Percentiles rank a stretch among this genome's conserved stretches.
Evolutionary conservation across 164 flowering plant genomes (phyloP).

Genomic region (Protea cynaroides): DNA sequence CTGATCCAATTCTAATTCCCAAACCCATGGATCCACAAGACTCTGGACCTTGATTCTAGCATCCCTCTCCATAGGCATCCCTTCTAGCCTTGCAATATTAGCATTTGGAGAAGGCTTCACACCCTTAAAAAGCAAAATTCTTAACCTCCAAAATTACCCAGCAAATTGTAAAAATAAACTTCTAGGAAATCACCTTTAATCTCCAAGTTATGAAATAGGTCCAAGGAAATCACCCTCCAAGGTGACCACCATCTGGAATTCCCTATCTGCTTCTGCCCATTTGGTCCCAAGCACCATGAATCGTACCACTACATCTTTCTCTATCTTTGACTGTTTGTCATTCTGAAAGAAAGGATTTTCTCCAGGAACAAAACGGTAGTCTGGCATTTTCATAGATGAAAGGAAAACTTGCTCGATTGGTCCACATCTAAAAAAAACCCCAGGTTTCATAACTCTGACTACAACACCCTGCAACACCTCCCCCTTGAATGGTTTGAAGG

Average conservation of each 20-base stretch:
- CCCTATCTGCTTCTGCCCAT: slow-evolving; percentile 37
- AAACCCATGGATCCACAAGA: too few species aligned
- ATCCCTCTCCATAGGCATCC: too few species aligned
- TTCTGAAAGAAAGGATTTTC: slow-evolving; percentile 62
- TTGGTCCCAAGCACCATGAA: slow-evolving; percentile 24
- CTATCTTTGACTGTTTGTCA: slow-evolving; percentile 42
- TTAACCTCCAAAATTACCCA: too few species aligned
- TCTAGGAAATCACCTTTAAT: too few species aligned
- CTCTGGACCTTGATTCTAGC: too few species aligned
- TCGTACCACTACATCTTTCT: slow-evolving; percentile 33
- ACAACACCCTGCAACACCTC: slow-evolving; percentile 61
- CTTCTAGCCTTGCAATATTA: too few species aligned
- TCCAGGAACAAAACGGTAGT: slow-evolving; percentile 47
- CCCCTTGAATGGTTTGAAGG: slow-evolving; percentile 63
- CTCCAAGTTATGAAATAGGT: slow-evolving; percentile 17
- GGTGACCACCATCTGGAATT: slow-evolving; percentile 38
- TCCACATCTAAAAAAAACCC: slow-evolving; percentile 66
- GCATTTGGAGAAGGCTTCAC: too few species aligned
- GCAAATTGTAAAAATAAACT: too few species aligned
- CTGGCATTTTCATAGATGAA: slow-evolving; percentile 53
- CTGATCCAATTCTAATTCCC: too few species aligned
- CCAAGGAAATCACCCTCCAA: slow-evolving; percentile 55
- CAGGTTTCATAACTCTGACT: slow-evolving; percentile 56
- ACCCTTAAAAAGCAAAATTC: too few species aligned
- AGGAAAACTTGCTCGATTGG: slow-evolving; percentile 57